Conservation (phyloP, 768 basidiomycete genomes). For the Amanita muscaria region DNA sequence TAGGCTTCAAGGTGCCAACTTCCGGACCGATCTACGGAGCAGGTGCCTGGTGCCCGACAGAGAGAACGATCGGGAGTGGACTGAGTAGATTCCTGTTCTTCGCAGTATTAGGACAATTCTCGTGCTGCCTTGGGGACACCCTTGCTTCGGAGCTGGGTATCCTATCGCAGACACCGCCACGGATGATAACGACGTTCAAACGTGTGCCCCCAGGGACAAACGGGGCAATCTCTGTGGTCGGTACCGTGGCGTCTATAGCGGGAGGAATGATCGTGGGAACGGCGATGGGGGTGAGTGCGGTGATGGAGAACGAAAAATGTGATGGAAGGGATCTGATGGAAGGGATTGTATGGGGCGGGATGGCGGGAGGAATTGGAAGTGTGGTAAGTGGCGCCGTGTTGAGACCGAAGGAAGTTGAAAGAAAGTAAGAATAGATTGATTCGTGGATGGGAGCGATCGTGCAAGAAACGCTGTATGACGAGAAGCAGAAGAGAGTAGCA, state of each 20-base stretch:
- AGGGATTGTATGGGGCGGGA: constrained; percentile 50
- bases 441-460: constrained; percentile 83
- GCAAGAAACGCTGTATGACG: constrained; percentile 71
- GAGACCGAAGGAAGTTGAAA: constrained; percentile 4
- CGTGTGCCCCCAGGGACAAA: constrained; percentile 85
- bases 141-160: constrained; percentile 92
- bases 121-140: constrained; percentile 86
- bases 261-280: constrained; percentile 72
- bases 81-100: constrained; percentile 59
- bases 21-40: constrained; percentile 24
- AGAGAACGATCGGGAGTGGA: constrained; percentile 32
- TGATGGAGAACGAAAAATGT: constrained; percentile 56
- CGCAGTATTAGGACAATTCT: constrained; percentile 72
- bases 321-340: constrained; percentile 29
- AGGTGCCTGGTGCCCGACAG: constrained; percentile 54
- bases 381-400: constrained; percentile 38
- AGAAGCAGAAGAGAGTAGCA: constrained; percentile 49
- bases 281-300: constrained; percentile 44
- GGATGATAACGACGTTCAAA: constrained; percentile 71
- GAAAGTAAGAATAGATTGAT: constrained; percentile 49
- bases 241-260: constrained; percentile 60
- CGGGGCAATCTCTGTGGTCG: constrained; percentile 71
- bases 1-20: constrained; percentile 18
- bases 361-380: constrained; percentile 73
- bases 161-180: constrained; percentile 56